phyloP scores from a whole-genome alignment of 805 yeast genomes.

The Schizosaccharomyces lindneri region DNA sequence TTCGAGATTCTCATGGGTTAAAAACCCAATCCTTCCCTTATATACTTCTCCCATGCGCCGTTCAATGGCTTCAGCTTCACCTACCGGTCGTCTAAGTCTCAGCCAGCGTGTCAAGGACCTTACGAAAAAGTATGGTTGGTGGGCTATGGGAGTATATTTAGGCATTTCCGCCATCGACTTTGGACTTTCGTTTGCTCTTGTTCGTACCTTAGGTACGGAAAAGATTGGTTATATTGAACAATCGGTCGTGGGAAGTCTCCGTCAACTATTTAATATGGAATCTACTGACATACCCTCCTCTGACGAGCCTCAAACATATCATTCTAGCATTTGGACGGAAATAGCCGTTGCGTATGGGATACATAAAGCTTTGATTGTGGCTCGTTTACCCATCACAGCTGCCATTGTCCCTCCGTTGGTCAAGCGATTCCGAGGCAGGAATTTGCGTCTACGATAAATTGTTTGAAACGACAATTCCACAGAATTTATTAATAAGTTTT shows the following conservation, averaged over 20 bases:
- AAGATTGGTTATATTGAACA: slow-evolving; percentile 44
- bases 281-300: not conserved
- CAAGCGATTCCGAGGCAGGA: slow-evolving; percentile 10
- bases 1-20: not conserved
- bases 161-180: slow-evolving; percentile 50
- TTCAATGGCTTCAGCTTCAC: not conserved
- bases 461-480: no score
- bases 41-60: not conserved
- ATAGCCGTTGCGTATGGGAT: slow-evolving; percentile 76
- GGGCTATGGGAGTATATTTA: slow-evolving; percentile 68
- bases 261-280: not conserved
- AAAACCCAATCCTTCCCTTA: not conserved
- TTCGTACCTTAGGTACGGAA: slow-evolving; percentile 73
- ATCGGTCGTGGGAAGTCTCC: slow-evolving; percentile 15
- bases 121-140: slow-evolving; percentile 68
- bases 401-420: slow-evolving; percentile 74
- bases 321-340: slow-evolving; percentile 28
- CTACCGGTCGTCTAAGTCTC: not conserved
- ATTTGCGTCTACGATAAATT: not conserved
- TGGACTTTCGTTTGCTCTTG: slow-evolving; percentile 59
- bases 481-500: no score
- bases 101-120: slow-evolving; percentile 25
- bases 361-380: slow-evolving; percentile 54
- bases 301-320: slow-evolving; percentile 4
- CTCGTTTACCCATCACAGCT: slow-evolving; percentile 74